Evolutionary conservation across 768 basidiomycete genomes (phyloP).

Genomic region (Coprinopsis strossmayeri): DNA sequence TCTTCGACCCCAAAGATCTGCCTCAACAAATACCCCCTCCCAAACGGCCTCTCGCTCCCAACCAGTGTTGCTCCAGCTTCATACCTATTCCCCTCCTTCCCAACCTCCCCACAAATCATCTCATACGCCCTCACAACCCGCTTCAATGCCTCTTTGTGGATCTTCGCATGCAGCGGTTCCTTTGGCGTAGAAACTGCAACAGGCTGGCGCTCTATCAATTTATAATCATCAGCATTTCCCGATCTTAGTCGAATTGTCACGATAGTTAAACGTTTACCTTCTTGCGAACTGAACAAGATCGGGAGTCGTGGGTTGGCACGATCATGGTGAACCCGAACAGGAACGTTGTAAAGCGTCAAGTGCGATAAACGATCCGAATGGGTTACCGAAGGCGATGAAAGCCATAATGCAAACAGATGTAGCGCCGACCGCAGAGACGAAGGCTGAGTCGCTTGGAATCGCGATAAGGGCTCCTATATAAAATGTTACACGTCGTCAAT

Average conservation of each 20-base stretch:
- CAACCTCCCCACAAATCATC: conserved; percentile 69
- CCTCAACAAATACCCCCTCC: conserved; percentile 63
- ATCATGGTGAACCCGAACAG: no score
- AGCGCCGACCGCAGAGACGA: conserved; percentile 57
- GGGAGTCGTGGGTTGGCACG: no score
- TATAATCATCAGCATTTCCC: no score
- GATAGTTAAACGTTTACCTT: no score
- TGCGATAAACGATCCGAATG: conserved; percentile 75
- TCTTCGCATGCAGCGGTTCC: conserved; percentile 53
- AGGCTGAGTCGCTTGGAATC: conserved; percentile 59
- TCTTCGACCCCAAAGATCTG: conserved; percentile 75
- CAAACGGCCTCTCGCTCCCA: conserved; percentile 80
- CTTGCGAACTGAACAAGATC: no score
- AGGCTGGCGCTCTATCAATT: no score
- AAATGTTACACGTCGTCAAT: conserved; percentile 11
- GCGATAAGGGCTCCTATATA: conserved; percentile 61
- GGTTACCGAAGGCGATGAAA: conserved; percentile 74
- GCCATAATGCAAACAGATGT: conserved; percentile 73
- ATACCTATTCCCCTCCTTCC: conserved; percentile 71
- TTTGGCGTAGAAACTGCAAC: no score
- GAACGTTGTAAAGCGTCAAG: conserved; percentile 60
- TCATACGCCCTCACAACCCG: conserved; percentile 67
- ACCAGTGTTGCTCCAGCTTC: conserved; percentile 87
- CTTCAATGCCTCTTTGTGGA: conserved; percentile 72
- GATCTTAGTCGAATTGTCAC: no score